Evolutionary conservation across 2,329 filamentous ascomycete species (phyloP), one percentile per base, ranked within the genome.

Genomic region (Aspergillus fijiensis): DNA sequence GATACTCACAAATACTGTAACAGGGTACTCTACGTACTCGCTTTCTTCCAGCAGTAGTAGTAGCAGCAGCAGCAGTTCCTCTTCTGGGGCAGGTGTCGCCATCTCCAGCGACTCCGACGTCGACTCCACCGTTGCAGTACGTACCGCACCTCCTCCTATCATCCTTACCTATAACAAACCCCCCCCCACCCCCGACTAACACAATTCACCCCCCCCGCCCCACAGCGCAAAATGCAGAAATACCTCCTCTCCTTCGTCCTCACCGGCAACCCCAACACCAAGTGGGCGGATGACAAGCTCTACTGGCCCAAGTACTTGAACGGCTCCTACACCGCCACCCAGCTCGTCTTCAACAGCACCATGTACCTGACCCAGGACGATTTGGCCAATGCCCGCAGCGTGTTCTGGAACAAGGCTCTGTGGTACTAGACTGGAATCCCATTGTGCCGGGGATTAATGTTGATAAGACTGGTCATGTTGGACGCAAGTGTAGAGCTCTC

Each of bases 311-410:
- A 45, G 39, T 45, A 45, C 39, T 5, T 45, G n/a, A 45, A 45
- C 39, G 39, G 39, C 5, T 19, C 39, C 1, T 45, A 45, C 39
- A 45, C 39, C 39, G 39, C 39, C 39, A 45, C 39, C 14, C 39
- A 45, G 14, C 39, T 45, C 14, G 39, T 45, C 12, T 14, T 60
- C 47, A 60, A 60, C 51, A 55, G 58, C 55, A 55, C 59, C 7
- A 49, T 60, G 55, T 60, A 60, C 33, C 59, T 60, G 16, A 55
- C 57, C 25, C 59, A 45, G 14, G 39, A 45, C 14, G 39, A 45
- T 16, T 0, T 19, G 39, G 39, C 7, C 39, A 45, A 19, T 6
- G 39, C 33, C 33, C 33, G 33, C 12, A 35, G 33, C 5, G 11
- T 35, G 33, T 35, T 35, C 33, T 35, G 33, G 33, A 35, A 35